Percentiles rank a stretch among this genome's conserved stretches.
phyloP scores from a whole-genome alignment of 768 basidiomycete species.

The Serendipita indica region DNA sequence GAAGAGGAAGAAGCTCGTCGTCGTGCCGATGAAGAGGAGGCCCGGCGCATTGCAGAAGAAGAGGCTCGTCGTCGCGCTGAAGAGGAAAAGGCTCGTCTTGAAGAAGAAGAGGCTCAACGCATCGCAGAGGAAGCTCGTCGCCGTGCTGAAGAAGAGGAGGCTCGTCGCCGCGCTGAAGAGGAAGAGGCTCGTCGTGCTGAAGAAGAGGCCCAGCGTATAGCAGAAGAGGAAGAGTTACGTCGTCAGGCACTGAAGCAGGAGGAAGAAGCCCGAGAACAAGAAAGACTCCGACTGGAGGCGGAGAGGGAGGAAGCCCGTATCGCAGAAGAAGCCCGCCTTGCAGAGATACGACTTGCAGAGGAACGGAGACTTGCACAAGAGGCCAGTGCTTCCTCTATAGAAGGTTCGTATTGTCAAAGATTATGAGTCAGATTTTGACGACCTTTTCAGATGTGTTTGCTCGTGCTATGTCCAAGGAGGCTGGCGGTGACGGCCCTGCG shows the following conservation, averaged over 20 bases:
- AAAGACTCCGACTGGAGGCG: constrained; percentile 6
- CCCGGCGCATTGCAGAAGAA: constrained; percentile 17
- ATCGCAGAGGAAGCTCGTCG: constrained; percentile 23
- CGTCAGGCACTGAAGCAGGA: constrained; percentile 18
- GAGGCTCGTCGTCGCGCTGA: constrained; percentile 17
- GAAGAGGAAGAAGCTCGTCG: constrained; percentile 23
- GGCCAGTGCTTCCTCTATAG: neutral
- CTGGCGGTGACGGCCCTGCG: no score
- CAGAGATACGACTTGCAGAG: constrained; percentile 10
- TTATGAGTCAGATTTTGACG: no score
- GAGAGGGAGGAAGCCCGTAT: neutral
- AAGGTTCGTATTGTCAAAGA: neutral
- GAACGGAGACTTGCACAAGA: neutral
- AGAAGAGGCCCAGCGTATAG: constrained; percentile 18
- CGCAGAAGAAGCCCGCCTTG: neutral
- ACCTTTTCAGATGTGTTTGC: no score
- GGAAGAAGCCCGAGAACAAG: constrained; percentile 17
- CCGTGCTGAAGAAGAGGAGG: constrained; percentile 22
- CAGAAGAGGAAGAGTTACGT: constrained; percentile 21
- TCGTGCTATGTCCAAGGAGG: no score
- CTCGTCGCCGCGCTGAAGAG: constrained; percentile 21
- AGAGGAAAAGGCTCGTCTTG: constrained; percentile 18
- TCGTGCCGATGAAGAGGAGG: constrained; percentile 13
- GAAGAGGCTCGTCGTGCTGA: constrained; percentile 17
- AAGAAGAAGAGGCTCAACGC: constrained; percentile 22